Evolutionary conservation across 2,329 filamentous ascomycete genomes (phyloP).

Genomic region (Diplodia mutila): DNA sequence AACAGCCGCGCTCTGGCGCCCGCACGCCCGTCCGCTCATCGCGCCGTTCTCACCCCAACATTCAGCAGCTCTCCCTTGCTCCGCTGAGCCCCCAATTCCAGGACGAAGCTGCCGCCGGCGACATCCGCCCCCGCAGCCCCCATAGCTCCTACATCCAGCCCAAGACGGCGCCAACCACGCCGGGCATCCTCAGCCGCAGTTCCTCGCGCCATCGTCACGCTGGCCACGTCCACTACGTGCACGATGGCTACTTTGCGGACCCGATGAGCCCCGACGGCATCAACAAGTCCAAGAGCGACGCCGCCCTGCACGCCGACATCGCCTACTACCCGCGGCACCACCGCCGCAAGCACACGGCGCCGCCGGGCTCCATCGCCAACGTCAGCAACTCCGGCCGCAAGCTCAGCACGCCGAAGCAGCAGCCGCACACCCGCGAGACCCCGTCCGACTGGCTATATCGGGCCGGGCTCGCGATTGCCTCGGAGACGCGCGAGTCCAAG

Average conservation of each 20-base stretch:
- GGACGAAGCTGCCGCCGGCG: conserved; percentile 49
- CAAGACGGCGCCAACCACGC: conserved; percentile 53
- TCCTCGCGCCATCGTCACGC: conserved; percentile 44
- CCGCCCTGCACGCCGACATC: conserved; percentile 40
- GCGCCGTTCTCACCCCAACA: conserved; percentile 62
- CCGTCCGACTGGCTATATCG: conserved; percentile 60
- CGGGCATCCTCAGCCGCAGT: conserved; percentile 51
- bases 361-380: conserved; percentile 32
- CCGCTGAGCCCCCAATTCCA: conserved; percentile 60
- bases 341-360: conserved; percentile 32
- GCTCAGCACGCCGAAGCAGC: conserved; percentile 9
- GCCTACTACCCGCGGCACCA: conserved; percentile 32
- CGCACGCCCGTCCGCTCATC: conserved; percentile 30
- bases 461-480: conserved; percentile 60
- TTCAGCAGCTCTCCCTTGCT: conserved; percentile 64
- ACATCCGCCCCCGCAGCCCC: conserved; percentile 38
- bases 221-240: conserved; percentile 25
- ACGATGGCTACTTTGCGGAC: conserved; percentile 21
- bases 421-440: conserved; percentile 37
- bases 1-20: conserved; percentile 16
- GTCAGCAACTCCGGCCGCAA: conserved; percentile 29
- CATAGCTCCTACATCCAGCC: conserved; percentile 53
- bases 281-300: conserved; percentile 53
- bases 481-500: conserved; percentile 62
- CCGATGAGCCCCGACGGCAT: conserved; percentile 32